phyloP scores from a whole-genome alignment of 2,329 filamentous ascomycete species.

The Cladophialophora carrionii region DNA sequence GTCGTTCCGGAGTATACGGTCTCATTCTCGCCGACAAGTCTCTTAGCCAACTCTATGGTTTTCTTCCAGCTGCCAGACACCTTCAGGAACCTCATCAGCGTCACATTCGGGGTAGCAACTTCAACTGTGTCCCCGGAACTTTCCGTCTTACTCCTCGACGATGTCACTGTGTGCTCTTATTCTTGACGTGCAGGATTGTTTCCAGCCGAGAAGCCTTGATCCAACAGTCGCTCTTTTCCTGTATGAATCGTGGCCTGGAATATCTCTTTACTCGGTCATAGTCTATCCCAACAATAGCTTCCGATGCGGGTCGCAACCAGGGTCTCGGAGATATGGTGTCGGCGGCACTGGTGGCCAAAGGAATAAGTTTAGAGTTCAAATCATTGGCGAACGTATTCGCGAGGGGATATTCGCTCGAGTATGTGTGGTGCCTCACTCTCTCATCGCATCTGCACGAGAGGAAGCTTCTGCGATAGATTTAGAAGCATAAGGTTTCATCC shows the following conservation, averaged over 20 bases:
- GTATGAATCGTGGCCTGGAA: neutral
- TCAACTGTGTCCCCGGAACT: neutral
- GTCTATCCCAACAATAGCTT: neutral
- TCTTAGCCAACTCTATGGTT: neutral
- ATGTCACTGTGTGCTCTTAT: conserved; percentile 8
- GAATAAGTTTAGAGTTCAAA: neutral
- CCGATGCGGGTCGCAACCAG: neutral
- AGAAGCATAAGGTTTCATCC: neutral
- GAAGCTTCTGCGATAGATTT: neutral
- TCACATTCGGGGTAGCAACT: conserved; percentile 10
- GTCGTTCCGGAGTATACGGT: neutral
- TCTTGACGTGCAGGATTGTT: neutral
- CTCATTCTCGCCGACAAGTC: neutral
- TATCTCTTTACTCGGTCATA: neutral
- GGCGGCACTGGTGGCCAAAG: neutral
- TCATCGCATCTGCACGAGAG: neutral
- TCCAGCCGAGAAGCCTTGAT: too few species aligned
- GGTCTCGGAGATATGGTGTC: neutral
- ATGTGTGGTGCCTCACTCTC: neutral
- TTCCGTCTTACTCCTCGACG: conserved; percentile 3
- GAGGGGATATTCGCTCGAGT: neutral
- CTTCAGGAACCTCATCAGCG: conserved; percentile 13
- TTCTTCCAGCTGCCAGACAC: conserved; percentile 4
- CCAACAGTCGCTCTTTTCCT: neutral
- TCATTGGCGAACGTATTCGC: neutral